These are phyloP conservation scores for Tetradesmus lagerheimii DNA, from an alignment of 139 green algal genomes.

Conservation along the genomic window DNA sequence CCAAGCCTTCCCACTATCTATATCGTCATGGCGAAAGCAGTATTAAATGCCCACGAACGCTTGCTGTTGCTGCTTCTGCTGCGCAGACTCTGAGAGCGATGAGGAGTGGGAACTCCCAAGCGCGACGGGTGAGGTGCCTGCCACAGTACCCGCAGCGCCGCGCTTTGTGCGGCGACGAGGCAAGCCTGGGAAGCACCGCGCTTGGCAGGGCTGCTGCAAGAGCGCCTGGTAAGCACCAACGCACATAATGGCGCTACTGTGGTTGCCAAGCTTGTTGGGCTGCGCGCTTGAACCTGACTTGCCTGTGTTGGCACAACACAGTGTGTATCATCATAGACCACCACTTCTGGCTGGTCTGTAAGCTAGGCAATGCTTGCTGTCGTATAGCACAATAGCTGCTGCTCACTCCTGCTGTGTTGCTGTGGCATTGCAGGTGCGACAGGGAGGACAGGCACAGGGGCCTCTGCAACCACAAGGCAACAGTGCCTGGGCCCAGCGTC, in stretches of 20 bases:
- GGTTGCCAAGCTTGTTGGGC: too few relatives aligned
- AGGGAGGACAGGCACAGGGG: constrained; percentile 54
- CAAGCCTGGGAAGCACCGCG: not conserved
- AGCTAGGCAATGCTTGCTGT: not conserved
- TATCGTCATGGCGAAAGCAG: too few relatives aligned
- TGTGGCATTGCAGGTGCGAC: constrained; percentile 50
- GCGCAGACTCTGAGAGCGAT: constrained; percentile 16
- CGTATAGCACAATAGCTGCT: not conserved
- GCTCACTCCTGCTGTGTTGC: not conserved
- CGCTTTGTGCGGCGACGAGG: not conserved
- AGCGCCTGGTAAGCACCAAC: constrained; percentile 36
- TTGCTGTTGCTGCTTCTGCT: not conserved
- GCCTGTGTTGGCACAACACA: not conserved
- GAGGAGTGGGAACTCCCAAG: not conserved
- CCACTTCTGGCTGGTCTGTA: not conserved
- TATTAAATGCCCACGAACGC: not conserved
- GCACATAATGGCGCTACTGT: not conserved
- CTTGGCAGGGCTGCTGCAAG: constrained; percentile 40
- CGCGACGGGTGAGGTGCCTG: not conserved
- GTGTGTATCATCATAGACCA: too few relatives aligned
- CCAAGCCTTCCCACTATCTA: too few relatives aligned
- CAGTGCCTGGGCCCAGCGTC: constrained; percentile 46
- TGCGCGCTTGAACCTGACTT: not conserved
- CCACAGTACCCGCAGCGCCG: not conserved
- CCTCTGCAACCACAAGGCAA: constrained; percentile 54